These are phyloP conservation scores for Trichoderma sp. DNA, from an alignment of 2,329 filamentous ascomycete species.

Conservation along the genomic window DNA sequence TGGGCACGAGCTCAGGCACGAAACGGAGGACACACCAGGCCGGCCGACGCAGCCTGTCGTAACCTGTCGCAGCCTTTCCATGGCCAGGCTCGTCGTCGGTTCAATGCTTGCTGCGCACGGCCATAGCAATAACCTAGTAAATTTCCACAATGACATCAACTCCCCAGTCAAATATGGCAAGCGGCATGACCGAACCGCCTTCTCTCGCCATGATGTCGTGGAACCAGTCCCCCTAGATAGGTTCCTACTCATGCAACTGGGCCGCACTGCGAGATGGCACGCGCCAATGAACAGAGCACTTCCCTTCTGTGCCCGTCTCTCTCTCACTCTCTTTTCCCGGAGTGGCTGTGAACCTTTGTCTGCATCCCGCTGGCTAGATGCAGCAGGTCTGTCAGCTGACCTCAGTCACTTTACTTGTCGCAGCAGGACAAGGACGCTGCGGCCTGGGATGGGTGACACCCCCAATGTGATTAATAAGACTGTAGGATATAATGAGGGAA, in stretches of 20 bases:
- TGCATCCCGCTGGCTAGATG: slow-evolving; percentile 6
- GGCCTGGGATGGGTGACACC: slow-evolving; percentile 1
- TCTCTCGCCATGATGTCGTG: slow-evolving; percentile 12
- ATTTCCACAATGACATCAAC: slow-evolving; percentile 21
- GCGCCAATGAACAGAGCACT: not conserved
- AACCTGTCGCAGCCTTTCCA: not conserved
- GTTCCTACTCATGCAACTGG: slow-evolving; percentile 7
- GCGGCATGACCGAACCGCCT: slow-evolving; percentile 18
- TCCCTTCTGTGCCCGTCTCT: not conserved
- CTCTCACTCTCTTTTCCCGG: not conserved
- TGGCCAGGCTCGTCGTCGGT: slow-evolving; percentile 10
- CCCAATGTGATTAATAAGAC: not conserved
- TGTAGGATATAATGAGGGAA: slow-evolving; percentile 8
- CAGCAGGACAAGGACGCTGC: not conserved
- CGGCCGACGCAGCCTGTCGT: slow-evolving; percentile 10
- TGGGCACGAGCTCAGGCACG: slow-evolving; percentile 12
- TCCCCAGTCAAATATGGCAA: not conserved
- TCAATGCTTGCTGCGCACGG: slow-evolving; percentile 7
- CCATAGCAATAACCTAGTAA: not conserved
- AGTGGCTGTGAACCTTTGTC: not conserved
- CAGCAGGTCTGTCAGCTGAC: slow-evolving; percentile 17
- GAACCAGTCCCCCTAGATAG: slow-evolving; percentile 9
- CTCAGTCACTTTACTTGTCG: slow-evolving; percentile 11
- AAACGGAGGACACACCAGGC: slow-evolving; percentile 3
- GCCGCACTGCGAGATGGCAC: not conserved